Evolutionary conservation across 257 asterid genomes (phyloP).

Genomic region (Ajuga chamaepitys): DNA sequence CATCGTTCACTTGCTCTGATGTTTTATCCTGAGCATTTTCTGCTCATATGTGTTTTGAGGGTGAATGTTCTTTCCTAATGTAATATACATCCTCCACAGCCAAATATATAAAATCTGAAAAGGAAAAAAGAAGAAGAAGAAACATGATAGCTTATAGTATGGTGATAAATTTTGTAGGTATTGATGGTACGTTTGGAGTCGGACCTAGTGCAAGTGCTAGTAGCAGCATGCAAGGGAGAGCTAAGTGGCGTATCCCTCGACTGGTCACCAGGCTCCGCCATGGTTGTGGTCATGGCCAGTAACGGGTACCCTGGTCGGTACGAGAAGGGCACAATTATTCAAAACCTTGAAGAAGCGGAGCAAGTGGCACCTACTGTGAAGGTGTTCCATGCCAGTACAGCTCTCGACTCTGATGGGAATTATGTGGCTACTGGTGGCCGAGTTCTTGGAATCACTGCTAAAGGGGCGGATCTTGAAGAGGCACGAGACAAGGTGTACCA

Average conservation of each 20-base stretch:
- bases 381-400: conserved; percentile 82
- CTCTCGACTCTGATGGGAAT: conserved; percentile 56
- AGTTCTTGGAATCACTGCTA: conserved; percentile 86
- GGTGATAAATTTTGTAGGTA: conserved; percentile 70
- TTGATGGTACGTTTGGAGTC: conserved; percentile 88
- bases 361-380: conserved; percentile 52
- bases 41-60: too few relatives aligned
- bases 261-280: conserved; percentile 87
- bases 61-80: too few relatives aligned
- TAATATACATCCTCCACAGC: too few relatives aligned
- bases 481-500: conserved; percentile 75
- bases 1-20: too few relatives aligned
- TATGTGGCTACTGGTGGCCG: conserved; percentile 84
- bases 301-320: conserved; percentile 91
- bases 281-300: conserved; percentile 97
- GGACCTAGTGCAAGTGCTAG: conserved; percentile 65
- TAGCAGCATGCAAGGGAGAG: conserved; percentile 78
- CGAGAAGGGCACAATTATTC: conserved; percentile 58
- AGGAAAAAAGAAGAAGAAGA: too few relatives aligned
- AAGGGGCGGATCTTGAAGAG: conserved; percentile 69
- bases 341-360: conserved; percentile 75
- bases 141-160: too few relatives aligned
- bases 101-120: background rate
- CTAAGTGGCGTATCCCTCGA: conserved; percentile 47
- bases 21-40: too few relatives aligned